Evolutionary conservation across 2,329 filamentous ascomycete species (phyloP).

Genomic region (Neofusicoccum ribis): DNA sequence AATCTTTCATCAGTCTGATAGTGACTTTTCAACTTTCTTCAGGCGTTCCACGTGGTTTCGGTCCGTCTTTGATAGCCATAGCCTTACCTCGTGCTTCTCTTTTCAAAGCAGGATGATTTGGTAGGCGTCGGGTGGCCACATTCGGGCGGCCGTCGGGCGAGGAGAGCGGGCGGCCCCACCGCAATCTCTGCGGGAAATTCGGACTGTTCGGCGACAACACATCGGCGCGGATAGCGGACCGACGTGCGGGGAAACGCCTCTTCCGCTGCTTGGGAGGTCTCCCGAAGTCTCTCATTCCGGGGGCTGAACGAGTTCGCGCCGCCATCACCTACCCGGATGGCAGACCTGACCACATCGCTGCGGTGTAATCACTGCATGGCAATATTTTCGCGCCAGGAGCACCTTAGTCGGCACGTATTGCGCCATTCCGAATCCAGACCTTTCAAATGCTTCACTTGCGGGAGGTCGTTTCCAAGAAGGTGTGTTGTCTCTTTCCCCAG

Average conservation of each 20-base stretch:
- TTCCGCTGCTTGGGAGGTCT: no score
- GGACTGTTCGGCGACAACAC: neutral
- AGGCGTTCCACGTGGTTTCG: no score
- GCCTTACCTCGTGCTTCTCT: no score
- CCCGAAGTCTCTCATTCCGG: no score
- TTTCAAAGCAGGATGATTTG: no score
- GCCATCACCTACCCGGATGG: neutral
- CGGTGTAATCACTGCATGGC: neutral
- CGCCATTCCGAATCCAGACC: neutral
- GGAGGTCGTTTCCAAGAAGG: neutral
- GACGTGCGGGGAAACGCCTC: neutral
- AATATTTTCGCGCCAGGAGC: neutral
- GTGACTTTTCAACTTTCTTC: no score
- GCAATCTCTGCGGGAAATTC: neutral
- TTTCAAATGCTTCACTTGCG: neutral
- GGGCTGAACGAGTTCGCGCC: neutral
- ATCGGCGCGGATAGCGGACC: neutral
- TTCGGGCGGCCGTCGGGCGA: neutral
- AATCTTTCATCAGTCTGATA: no score
- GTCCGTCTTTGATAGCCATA: no score
- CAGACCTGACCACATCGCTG: neutral
- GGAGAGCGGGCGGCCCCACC: neutral
- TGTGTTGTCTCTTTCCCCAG: neutral
- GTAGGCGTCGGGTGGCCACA: no score
- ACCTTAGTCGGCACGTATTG: neutral